Percentiles rank a stretch among this genome's conserved stretches.
Conservation (phyloP, 805 yeast species). For the Cyberlindnera xylosilytica region DNA sequence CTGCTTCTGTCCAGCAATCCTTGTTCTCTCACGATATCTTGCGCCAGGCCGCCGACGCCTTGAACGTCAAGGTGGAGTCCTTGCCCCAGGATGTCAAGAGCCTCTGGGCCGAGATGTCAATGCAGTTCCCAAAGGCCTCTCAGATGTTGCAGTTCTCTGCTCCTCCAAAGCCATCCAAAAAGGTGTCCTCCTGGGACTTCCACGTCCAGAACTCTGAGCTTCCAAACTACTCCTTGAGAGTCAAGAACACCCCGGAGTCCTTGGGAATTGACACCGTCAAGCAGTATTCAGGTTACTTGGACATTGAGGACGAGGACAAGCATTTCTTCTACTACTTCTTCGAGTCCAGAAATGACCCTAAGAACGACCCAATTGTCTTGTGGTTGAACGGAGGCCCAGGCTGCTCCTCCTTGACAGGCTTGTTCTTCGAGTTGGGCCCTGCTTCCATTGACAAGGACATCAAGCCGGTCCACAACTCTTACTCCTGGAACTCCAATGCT, state of each 20-base stretch:
- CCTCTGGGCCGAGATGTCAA: slow-evolving; percentile 63
- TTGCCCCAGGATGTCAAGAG: slow-evolving; percentile 47
- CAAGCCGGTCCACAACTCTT: slow-evolving; percentile 66
- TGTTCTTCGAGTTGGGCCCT: slow-evolving; percentile 86
- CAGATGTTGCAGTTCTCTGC: slow-evolving; percentile 47
- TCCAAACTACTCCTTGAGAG: slow-evolving; percentile 57
- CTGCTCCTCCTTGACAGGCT: slow-evolving; percentile 83
- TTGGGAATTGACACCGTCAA: slow-evolving; percentile 79
- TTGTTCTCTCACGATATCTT: slow-evolving; percentile 34
- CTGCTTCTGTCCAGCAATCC: slow-evolving; percentile 32
- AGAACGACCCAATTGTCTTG: slow-evolving; percentile 75
- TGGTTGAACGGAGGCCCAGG: slow-evolving; percentile 98
- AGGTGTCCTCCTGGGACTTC: slow-evolving; percentile 33
- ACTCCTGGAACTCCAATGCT: slow-evolving; percentile 84
- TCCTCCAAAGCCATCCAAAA: slow-evolving; percentile 42
- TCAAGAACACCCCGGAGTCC: slow-evolving; percentile 53
- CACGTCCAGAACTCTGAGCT: slow-evolving; percentile 37
- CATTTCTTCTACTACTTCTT: slow-evolving; percentile 85
- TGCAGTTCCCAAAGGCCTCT: slow-evolving; percentile 56
- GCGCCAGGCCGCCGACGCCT: slow-evolving; percentile 46
- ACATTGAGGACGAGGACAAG: slow-evolving; percentile 77
- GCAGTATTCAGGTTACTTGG: slow-evolving; percentile 85
- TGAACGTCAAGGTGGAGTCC: slow-evolving; percentile 48
- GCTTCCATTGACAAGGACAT: slow-evolving; percentile 59
- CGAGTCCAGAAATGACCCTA: slow-evolving; percentile 87